Evolutionary conservation across 768 basidiomycete species (phyloP), one percentile per base, ranked within the genome.

Genomic region (Auricularia heimuer): DNA sequence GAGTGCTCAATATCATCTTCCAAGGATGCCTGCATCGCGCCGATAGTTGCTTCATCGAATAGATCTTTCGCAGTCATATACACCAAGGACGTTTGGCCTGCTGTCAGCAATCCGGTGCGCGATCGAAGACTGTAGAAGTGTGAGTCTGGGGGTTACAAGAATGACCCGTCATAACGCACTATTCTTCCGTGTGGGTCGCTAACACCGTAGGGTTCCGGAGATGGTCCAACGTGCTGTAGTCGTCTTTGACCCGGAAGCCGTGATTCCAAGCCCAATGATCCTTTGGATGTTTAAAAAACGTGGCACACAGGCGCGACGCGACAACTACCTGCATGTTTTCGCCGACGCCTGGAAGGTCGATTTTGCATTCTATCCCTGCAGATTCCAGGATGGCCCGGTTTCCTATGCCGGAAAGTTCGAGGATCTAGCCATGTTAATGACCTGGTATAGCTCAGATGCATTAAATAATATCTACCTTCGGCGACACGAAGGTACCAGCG

Each of bases 321-420:
- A 29, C 29, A 29, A 29, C 29, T 29, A 29, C 29, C 29, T 29
- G 29, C 29, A 29, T 29, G 29, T 29, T 29, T 29, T 29, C 86
- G 11, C 91, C 90, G 0, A 94, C 90, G 18, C 86, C 87, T 1
- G 89, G 88, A 14, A 92, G 81, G 63, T 89, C 83, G 14, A 88
- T 78, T 34, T 83, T 62, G 65, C 78, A 76, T 6, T 74, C 68
- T 37, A 92, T 80, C 11, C 77, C 78, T 63, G 81, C 74, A 39
- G 74, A 75, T 47, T 80, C 69, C 47, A 91, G 75, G 47, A 87
- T 68, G 0, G 74, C 70, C 2, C 71, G 68, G 0, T 81, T 78
- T 2, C 91, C 91, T 63, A 94, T 86, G 4, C 91, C 89, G 0
- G 86, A 88, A 2, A 86, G 73, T 68, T 86, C 82, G 1, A 86